These are phyloP conservation scores for Lagenaria siceraria DNA, from an alignment of 306 rosid genomes.

Conservation along the genomic window DNA sequence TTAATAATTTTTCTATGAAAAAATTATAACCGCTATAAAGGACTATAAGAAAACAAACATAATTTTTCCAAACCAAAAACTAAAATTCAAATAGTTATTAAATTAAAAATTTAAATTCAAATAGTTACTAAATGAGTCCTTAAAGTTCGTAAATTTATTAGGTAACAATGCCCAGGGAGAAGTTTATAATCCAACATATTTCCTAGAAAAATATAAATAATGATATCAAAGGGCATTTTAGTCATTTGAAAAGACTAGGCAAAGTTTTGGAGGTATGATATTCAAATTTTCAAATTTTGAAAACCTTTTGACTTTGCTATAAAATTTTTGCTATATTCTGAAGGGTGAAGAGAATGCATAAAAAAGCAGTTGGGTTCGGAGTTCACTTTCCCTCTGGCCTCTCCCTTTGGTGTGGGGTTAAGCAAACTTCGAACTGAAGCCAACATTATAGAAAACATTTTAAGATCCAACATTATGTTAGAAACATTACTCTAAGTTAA, in stretches of 20 bases:
- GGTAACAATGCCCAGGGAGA: not conserved
- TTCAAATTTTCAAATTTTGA: slow-evolving; percentile 2
- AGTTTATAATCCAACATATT: not conserved
- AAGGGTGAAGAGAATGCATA: not conserved
- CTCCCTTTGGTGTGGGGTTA: not conserved
- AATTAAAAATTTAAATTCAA: no score
- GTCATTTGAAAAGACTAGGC: not conserved
- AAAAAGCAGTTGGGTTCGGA: not conserved
- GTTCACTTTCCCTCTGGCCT: not conserved
- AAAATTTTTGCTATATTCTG: not conserved
- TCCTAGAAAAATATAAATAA: not conserved
- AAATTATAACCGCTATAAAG: no score
- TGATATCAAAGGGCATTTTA: not conserved
- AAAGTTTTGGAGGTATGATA: not conserved
- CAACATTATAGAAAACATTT: not conserved
- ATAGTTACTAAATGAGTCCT: no score
- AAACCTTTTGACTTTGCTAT: not conserved
- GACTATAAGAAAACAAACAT: no score
- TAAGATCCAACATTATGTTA: not conserved
- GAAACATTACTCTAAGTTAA: not conserved
- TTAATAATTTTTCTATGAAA: no score
- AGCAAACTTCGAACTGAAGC: not conserved
- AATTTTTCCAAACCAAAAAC: no score
- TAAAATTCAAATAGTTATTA: no score
- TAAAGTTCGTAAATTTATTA: not conserved